phyloP scores from a whole-genome alignment of 345 rosid species.

The Eucalyptus brandiana region DNA sequence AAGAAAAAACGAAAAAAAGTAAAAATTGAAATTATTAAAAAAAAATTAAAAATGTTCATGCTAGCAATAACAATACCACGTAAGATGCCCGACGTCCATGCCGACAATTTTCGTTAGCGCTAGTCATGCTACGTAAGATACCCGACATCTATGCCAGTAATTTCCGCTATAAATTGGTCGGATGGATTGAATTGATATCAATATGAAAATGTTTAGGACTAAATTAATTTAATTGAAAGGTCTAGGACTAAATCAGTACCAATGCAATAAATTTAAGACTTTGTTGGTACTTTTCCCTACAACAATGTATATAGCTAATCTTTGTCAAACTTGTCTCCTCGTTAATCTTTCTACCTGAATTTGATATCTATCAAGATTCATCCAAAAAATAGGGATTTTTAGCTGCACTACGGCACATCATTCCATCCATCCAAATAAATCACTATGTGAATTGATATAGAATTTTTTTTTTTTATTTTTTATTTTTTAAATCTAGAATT shows the following conservation, averaged over 20 bases:
- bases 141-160: accelerated
- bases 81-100: accelerated
- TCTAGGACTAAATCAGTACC: accelerated
- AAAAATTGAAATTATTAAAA: too few relatives aligned
- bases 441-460: background rate
- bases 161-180: too few relatives aligned
- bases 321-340: background rate
- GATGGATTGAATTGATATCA: too few relatives aligned
- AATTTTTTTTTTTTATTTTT: too few relatives aligned
- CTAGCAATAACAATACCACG: accelerated
- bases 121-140: too few relatives aligned
- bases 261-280: too few relatives aligned
- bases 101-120: accelerated
- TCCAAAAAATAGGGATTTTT: background rate
- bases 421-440: background rate
- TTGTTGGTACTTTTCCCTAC: too few relatives aligned
- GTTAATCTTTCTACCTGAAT: background rate
- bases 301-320: background rate
- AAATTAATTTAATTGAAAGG: accelerated
- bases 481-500: background rate
- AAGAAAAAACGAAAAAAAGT: too few relatives aligned
- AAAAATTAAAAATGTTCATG: too few relatives aligned
- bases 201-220: too few relatives aligned
- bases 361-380: too few relatives aligned
- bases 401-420: background rate